phyloP scores from a whole-genome alignment of 768 basidiomycete genomes.

The Mycena filopes region DNA sequence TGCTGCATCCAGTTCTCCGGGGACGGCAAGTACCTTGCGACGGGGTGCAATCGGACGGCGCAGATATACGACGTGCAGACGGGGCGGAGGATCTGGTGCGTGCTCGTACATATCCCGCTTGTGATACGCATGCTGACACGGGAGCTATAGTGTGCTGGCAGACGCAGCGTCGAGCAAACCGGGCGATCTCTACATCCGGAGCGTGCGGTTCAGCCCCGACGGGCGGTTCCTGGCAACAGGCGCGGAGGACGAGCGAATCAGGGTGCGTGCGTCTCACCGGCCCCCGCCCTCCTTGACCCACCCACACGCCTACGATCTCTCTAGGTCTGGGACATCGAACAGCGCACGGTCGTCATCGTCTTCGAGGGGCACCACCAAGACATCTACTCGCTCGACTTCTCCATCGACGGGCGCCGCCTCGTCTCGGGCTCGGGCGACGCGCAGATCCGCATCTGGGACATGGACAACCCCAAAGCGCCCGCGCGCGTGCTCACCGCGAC shows the following conservation, averaged over 20 bases:
- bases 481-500: slow-evolving; percentile 34
- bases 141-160: slow-evolving; percentile 68
- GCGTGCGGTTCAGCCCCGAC: slow-evolving; percentile 94
- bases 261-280: slow-evolving; percentile 60
- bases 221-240: slow-evolving; percentile 94
- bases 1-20: slow-evolving; percentile 96
- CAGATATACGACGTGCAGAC: slow-evolving; percentile 95
- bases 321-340: slow-evolving; percentile 92
- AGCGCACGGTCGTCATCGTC: slow-evolving; percentile 73
- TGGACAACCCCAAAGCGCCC: slow-evolving; percentile 33
- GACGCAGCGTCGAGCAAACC: slow-evolving; percentile 78
- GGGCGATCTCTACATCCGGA: slow-evolving; percentile 92
- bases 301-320: neutral
- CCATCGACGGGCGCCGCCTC: slow-evolving; percentile 75
- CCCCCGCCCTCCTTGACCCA: neutral
- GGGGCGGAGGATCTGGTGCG: slow-evolving; percentile 85
- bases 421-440: slow-evolving; percentile 81
- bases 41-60: slow-evolving; percentile 95
- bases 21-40: slow-evolving; percentile 93
- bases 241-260: slow-evolving; percentile 92
- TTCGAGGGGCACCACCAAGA: slow-evolving; percentile 91
- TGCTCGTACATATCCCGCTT: slow-evolving; percentile 3
- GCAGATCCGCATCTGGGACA: slow-evolving; percentile 45
- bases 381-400: slow-evolving; percentile 95
- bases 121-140: neutral